Evolutionary conservation across 768 basidiomycete genomes (phyloP).

Genomic region (Mycena galericulata): DNA sequence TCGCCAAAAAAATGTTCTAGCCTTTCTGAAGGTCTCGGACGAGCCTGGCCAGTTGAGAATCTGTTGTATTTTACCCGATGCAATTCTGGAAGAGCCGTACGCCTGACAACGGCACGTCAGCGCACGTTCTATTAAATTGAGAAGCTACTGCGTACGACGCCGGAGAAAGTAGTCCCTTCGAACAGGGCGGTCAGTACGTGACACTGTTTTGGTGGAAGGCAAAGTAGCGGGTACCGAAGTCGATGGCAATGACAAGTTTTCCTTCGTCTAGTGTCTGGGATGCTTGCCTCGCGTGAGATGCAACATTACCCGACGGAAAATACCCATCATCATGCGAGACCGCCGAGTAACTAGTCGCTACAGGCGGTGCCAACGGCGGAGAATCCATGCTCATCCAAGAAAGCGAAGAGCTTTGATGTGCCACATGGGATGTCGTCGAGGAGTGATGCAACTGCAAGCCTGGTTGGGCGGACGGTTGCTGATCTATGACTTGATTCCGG

Average conservation of each 20-base stretch:
- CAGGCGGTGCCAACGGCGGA: constrained; percentile 26
- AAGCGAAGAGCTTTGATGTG: constrained; percentile 47
- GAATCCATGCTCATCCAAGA: constrained; percentile 51
- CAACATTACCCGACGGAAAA: constrained; percentile 20
- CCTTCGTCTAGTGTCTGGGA: constrained; percentile 65
- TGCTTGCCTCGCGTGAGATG: constrained; percentile 25
- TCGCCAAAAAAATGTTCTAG: constrained; percentile 36
- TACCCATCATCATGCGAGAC: constrained; percentile 25
- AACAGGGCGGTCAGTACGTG: background rate
- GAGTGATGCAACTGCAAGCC: constrained; percentile 38
- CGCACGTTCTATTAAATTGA: background rate
- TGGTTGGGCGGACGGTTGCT: constrained; percentile 64
- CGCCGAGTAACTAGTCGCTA: constrained; percentile 8
- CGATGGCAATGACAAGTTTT: constrained; percentile 86
- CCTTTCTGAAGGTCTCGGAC: constrained; percentile 88
- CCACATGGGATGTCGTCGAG: constrained; percentile 55
- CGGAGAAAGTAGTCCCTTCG: constrained; percentile 88
- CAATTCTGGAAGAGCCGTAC: constrained; percentile 87
- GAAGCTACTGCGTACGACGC: constrained; percentile 69
- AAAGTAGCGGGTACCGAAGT: constrained; percentile 56
- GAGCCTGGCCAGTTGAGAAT: constrained; percentile 90
- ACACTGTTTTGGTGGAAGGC: background rate
- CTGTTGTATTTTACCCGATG: constrained; percentile 83
- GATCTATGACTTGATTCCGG: constrained; percentile 51
- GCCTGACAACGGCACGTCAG: constrained; percentile 60